Conservation (phyloP, 108 stramenopile genomes). For the Pelagomonas calceolata region DNA sequence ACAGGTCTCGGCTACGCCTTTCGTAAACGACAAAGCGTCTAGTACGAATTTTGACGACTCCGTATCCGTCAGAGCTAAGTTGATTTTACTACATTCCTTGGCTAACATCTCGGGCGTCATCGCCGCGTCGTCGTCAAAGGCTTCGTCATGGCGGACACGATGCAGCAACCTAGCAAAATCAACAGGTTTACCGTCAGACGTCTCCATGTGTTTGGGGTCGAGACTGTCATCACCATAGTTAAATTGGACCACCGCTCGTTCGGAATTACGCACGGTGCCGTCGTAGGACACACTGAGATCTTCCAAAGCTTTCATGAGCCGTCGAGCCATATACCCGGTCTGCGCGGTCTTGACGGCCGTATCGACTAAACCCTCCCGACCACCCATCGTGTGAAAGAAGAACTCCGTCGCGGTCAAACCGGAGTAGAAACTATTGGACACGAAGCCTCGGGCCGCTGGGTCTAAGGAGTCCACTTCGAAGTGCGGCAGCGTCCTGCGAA, state of each 20-base stretch:
- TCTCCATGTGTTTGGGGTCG: slow-evolving; percentile 88
- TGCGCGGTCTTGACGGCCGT: slow-evolving; percentile 99
- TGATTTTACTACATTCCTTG: no score
- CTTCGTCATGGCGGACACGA: slow-evolving; percentile 16
- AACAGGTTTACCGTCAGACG: slow-evolving; percentile 70
- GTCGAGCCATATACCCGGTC: slow-evolving; percentile 98
- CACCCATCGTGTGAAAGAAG: slow-evolving; percentile 99
- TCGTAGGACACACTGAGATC: slow-evolving; percentile 92
- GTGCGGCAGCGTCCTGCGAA: slow-evolving; percentile 81
- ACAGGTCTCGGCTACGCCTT: slow-evolving; percentile 4
- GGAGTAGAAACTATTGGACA: slow-evolving; percentile 86
- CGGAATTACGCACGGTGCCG: slow-evolving; percentile 84
- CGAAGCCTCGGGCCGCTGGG: slow-evolving; percentile 93
- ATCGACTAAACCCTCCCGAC: slow-evolving; percentile 95
- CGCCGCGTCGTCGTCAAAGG: not conserved
- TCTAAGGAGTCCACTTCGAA: slow-evolving; percentile 71
- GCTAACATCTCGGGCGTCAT: not conserved
- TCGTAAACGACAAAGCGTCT: not conserved
- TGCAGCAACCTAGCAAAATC: slow-evolving; percentile 56
- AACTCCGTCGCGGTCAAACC: slow-evolving; percentile 98
- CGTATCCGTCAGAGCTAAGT: not conserved
- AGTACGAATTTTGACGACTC: not conserved
- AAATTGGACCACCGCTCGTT: slow-evolving; percentile 91
- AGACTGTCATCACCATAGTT: slow-evolving; percentile 93
- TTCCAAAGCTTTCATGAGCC: slow-evolving; percentile 94